Evolutionary conservation across 2,329 filamentous ascomycete genomes (phyloP).

Genomic region (Knufia fluminis): DNA sequence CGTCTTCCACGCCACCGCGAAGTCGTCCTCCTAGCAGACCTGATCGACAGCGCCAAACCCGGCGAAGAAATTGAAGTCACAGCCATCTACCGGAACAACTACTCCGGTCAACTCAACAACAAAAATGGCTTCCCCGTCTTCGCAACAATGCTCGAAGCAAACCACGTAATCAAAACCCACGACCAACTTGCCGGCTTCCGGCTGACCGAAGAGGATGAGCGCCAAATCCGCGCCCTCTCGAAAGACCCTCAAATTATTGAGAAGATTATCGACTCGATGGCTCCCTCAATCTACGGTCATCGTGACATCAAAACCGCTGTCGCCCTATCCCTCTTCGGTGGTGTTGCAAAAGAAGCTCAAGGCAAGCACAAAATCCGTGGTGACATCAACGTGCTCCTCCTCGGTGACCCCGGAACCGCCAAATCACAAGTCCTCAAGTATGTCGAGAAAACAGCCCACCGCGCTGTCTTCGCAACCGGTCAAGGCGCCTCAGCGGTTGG

Average conservation of each 20-base stretch:
- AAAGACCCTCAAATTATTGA: constrained; percentile 87
- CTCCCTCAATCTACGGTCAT: constrained; percentile 95
- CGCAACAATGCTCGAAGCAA: constrained; percentile 92
- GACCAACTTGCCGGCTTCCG: constrained; percentile 96
- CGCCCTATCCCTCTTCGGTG: constrained; percentile 86
- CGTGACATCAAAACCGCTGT: constrained; percentile 95
- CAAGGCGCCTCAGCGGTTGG: constrained; percentile 95
- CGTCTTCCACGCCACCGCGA: constrained; percentile 88
- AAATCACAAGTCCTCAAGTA: constrained; percentile 98
- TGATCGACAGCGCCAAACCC: constrained; percentile 93
- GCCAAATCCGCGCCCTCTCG: constrained; percentile 75
- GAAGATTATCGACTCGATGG: constrained; percentile 85
- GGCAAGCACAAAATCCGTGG: constrained; percentile 86
- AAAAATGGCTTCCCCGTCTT: constrained; percentile 98
- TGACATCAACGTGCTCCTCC: constrained; percentile 93
- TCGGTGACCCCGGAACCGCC: constrained; percentile 94
- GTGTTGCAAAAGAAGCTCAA: constrained; percentile 82
- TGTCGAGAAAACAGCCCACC: constrained; percentile 91
- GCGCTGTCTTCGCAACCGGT: constrained; percentile 93
- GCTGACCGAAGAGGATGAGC: constrained; percentile 89
- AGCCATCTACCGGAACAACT: constrained; percentile 95
- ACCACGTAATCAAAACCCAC: constrained; percentile 93
- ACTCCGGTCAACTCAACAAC: constrained; percentile 94
- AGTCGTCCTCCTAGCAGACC: constrained; percentile 90
- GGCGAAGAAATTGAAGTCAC: constrained; percentile 97